Conservation (phyloP, 2,329 filamentous ascomycete genomes). For the Zymoseptoria ardabiliae region DNA sequence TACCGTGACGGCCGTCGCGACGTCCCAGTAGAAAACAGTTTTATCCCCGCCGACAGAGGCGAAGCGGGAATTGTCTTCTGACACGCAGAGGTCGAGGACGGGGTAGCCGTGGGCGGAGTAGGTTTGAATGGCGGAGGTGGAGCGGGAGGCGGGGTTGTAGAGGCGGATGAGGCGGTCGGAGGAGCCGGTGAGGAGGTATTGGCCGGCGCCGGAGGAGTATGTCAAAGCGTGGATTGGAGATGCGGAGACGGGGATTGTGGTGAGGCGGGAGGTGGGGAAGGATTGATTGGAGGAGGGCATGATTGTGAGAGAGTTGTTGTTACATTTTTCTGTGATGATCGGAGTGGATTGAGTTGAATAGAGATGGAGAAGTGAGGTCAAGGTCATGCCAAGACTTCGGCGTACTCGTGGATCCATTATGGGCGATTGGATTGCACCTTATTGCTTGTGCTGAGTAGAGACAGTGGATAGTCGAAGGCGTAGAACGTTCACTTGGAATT, state of each 20-base stretch:
- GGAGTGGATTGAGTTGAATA: not conserved
- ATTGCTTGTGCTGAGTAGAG: too few species aligned
- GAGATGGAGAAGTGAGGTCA: not conserved
- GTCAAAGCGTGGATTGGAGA: slow-evolving; percentile 41
- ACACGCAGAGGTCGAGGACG: slow-evolving; percentile 71
- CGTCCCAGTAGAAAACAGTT: slow-evolving; percentile 90
- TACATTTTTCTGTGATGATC: not conserved
- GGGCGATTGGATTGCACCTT: too few species aligned
- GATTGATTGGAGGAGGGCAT: not conserved
- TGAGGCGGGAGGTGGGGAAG: slow-evolving; percentile 23
- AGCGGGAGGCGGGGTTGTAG: slow-evolving; percentile 58
- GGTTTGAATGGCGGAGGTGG: slow-evolving; percentile 62
- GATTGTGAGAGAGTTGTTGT: not conserved
- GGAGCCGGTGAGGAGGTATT: slow-evolving; percentile 70
- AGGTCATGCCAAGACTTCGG: not conserved
- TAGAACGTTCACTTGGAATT: slow-evolving; percentile 4
- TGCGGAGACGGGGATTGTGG: slow-evolving; percentile 26
- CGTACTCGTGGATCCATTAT: not conserved
- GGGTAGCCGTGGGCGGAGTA: slow-evolving; percentile 90
- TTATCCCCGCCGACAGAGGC: slow-evolving; percentile 85
- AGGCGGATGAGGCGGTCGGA: slow-evolving; percentile 79
- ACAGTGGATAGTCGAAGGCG: not conserved
- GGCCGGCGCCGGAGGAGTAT: slow-evolving; percentile 42
- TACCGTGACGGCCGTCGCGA: slow-evolving; percentile 68
- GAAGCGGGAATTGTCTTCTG: slow-evolving; percentile 72